Evolutionary conservation across 2,329 filamentous ascomycete genomes (phyloP).

Genomic region (Fusarium praegraminearum): DNA sequence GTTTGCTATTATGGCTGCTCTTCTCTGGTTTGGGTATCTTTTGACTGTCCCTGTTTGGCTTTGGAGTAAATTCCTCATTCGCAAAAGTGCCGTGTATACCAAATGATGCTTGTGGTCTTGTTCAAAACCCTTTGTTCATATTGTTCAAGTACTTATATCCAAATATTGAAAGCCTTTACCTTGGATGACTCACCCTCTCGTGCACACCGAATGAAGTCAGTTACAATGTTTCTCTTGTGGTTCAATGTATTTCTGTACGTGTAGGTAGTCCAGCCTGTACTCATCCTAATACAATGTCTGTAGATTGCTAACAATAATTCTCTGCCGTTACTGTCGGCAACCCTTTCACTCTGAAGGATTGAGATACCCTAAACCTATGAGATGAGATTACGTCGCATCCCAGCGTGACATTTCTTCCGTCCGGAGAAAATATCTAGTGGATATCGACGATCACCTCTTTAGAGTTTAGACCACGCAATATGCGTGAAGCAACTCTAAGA

Average conservation of each 20-base stretch:
- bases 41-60: slow-evolving; percentile 5
- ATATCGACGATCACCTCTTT: background rate
- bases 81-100: background rate
- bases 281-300: no score
- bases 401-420: background rate
- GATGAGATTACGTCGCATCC: background rate
- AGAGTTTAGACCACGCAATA: no score
- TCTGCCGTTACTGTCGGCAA: background rate
- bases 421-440: background rate
- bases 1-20: slow-evolving; percentile 1
- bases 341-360: background rate
- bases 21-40: slow-evolving; percentile 6
- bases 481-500: no score
- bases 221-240: no score
- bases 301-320: background rate
- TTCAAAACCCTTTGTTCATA: no score
- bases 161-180: no score
- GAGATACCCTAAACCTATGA: background rate
- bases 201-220: no score
- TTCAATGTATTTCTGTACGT: no score
- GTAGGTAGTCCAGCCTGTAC: no score
- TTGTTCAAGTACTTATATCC: no score
- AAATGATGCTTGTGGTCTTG: no score
- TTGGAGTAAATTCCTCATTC: background rate
- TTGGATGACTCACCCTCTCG: no score